These are phyloP conservation scores for Heterobasidion annosum DNA, from an alignment of 1,284 basidiomycete genomes.

Conservation along the genomic window DNA sequence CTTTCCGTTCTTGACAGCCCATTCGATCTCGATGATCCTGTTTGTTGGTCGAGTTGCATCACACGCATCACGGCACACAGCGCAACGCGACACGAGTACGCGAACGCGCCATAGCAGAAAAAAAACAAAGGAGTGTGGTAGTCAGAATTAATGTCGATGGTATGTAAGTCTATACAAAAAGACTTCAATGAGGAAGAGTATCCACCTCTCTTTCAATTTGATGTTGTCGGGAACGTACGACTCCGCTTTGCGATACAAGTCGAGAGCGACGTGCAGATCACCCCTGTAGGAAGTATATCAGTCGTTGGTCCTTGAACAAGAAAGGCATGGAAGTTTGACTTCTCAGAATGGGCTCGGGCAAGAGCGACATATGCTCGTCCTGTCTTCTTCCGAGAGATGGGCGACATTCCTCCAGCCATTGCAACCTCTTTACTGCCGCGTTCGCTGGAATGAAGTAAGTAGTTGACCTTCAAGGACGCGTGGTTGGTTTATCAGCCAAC, in stretches of 20 bases:
- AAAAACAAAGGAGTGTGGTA: conserved; percentile 2
- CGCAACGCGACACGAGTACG: conserved; percentile 3
- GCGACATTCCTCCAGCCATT: conserved; percentile 53
- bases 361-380: conserved; percentile 69
- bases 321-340: conserved; percentile 32
- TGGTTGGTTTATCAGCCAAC: conserved; percentile 17
- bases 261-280: conserved; percentile 61
- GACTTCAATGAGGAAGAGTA: conserved; percentile 49
- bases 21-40: conserved; percentile 71
- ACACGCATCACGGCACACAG: background rate
- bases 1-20: conserved; percentile 52
- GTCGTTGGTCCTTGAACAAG: background rate
- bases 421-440: conserved; percentile 48
- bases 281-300: conserved; percentile 33
- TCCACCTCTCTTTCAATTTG: conserved; percentile 77
- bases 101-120: background rate
- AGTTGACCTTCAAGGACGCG: background rate
- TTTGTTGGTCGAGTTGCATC: conserved; percentile 1
- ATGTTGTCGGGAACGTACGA: conserved; percentile 69
- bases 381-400: conserved; percentile 64
- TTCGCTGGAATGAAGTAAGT: conserved; percentile 30
- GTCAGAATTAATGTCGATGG: conserved; percentile 9
- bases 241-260: conserved; percentile 68
- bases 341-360: conserved; percentile 67
- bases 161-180: conserved; percentile 41